phyloP scores from a whole-genome alignment of 495 filamentous ascomycete species.

The Penicillium tannophilum region DNA sequence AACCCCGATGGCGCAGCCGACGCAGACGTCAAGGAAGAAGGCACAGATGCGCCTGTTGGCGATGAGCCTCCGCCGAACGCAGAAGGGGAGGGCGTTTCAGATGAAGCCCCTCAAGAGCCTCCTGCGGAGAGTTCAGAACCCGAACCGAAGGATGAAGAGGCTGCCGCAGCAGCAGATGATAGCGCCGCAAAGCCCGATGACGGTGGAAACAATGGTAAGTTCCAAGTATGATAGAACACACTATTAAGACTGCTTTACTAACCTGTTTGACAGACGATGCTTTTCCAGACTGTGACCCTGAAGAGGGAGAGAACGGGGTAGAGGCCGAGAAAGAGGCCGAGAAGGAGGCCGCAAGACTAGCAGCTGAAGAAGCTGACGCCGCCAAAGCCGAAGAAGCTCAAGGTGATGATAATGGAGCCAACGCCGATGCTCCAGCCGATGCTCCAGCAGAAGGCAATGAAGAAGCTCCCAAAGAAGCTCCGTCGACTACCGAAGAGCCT shows the following conservation, averaged over 20 bases:
- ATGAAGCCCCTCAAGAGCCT: slow-evolving; percentile 22
- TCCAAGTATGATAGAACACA: neutral
- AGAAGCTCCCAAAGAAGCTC: neutral
- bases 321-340: slow-evolving; percentile 35
- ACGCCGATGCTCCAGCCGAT: neutral
- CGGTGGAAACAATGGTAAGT: slow-evolving; percentile 24
- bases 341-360: slow-evolving; percentile 24
- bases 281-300: slow-evolving; percentile 34
- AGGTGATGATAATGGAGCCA: slow-evolving; percentile 2
- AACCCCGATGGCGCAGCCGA: slow-evolving; percentile 17
- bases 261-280: slow-evolving; percentile 27
- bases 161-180: slow-evolving; percentile 18
- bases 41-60: slow-evolving; percentile 18
- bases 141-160: slow-evolving; percentile 16
- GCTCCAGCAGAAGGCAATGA: neutral
- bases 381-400: slow-evolving; percentile 16
- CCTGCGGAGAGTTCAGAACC: slow-evolving; percentile 19
- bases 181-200: slow-evolving; percentile 12
- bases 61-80: slow-evolving; percentile 22
- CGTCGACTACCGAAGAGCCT: slow-evolving; percentile 2
- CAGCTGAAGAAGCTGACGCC: slow-evolving; percentile 24
- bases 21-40: slow-evolving; percentile 29
- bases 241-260: neutral
- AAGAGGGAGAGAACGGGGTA: slow-evolving; percentile 32
- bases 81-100: slow-evolving; percentile 21